Conservation (phyloP, 306 rosid species). For the Vigna trinervia region DNA sequence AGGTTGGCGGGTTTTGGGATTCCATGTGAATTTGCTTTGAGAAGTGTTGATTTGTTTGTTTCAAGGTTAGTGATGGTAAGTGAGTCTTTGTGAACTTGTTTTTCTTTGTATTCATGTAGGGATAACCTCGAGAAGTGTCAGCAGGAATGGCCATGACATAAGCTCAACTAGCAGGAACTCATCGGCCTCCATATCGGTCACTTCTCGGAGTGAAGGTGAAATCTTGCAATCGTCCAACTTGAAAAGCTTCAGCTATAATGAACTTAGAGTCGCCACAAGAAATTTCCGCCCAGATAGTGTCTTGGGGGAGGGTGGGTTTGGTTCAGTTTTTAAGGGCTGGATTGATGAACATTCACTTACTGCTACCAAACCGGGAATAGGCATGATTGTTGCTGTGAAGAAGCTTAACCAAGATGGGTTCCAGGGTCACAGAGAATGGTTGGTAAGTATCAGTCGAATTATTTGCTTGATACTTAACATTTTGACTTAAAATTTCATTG, state of each 20-base stretch:
- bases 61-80: conserved; percentile 29
- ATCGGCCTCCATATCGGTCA: conserved; percentile 61
- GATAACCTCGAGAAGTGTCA: conserved; percentile 65
- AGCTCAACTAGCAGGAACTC: conserved; percentile 68
- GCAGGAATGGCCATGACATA: conserved; percentile 61
- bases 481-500: neutral
- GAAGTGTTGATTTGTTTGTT: conserved; percentile 32
- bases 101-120: conserved; percentile 57
- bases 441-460: conserved; percentile 61
- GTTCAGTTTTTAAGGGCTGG: conserved; percentile 97
- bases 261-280: conserved; percentile 76
- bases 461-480: neutral
- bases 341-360: conserved; percentile 72
- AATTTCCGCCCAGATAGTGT: conserved; percentile 97
- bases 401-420: conserved; percentile 85
- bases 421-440: conserved; percentile 97
- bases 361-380: conserved; percentile 85
- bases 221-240: conserved; percentile 74
- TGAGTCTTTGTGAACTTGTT: conserved; percentile 34
- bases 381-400: conserved; percentile 89
- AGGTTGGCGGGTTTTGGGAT: conserved; percentile 17
- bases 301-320: conserved; percentile 96
- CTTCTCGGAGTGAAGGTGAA: conserved; percentile 87
- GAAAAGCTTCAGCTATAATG: conserved; percentile 71
- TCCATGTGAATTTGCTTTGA: conserved; percentile 28